Conservation (phyloP, 305 asterid species). For the Fraxinus angustifolia region DNA sequence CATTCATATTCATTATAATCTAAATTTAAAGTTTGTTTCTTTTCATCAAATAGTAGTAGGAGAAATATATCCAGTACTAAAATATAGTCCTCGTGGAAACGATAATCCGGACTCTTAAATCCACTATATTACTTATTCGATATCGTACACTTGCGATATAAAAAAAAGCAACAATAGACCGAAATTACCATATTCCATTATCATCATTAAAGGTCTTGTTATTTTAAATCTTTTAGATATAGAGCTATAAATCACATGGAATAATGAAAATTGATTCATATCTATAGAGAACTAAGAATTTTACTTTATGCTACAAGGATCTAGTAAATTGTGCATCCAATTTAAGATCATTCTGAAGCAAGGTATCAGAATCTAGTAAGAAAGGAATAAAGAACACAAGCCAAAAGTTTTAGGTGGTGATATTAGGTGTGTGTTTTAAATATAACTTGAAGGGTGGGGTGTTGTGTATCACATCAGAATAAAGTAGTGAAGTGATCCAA, state of each 20-base stretch:
- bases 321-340: not conserved
- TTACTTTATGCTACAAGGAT: not conserved
- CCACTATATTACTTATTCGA: too few relatives aligned
- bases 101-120: too few relatives aligned
- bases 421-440: not conserved
- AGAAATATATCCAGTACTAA: too few relatives aligned
- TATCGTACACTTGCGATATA: too few relatives aligned
- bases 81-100: too few relatives aligned
- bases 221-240: too few relatives aligned
- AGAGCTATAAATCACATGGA: not conserved
- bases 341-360: not conserved
- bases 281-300: not conserved
- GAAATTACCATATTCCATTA: not conserved
- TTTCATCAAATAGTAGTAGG: too few relatives aligned
- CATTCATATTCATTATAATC: too few relatives aligned
- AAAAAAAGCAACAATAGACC: not conserved
- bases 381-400: not conserved
- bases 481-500: conserved; percentile 23
- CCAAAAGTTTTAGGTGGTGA: not conserved
- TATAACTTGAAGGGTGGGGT: not conserved
- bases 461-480: conserved; percentile 24
- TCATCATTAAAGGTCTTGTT: not conserved
- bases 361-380: not conserved
- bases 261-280: not conserved
- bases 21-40: too few relatives aligned